A percentile compares a stretch with the other conserved stretches of the same genome.
These are phyloP conservation scores for Yamadazyma triangularis DNA, from an alignment of 1,139 yeast species.

Conservation along the genomic window DNA sequence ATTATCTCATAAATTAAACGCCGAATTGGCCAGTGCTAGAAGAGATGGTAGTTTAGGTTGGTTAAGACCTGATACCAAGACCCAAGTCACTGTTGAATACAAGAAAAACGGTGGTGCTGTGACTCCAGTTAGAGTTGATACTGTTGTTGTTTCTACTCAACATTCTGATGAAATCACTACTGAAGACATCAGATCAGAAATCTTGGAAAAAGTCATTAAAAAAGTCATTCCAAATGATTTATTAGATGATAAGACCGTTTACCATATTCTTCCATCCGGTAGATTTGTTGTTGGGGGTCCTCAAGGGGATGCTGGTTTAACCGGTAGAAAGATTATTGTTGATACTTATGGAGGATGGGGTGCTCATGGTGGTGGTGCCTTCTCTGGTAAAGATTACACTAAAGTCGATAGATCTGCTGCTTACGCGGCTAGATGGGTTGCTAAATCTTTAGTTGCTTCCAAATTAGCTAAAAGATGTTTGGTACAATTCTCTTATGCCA, in stretches of 20 bases:
- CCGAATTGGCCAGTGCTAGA: conserved; percentile 96
- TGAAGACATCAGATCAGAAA: conserved; percentile 79
- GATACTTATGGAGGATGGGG: conserved; percentile 99
- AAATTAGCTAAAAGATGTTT: conserved; percentile 96
- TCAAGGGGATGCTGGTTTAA: conserved; percentile 99
- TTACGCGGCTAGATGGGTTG: conserved; percentile 99
- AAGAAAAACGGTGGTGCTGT: conserved; percentile 92
- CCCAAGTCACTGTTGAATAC: conserved; percentile 98
- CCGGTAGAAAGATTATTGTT: conserved; percentile 99
- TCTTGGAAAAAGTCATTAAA: conserved; percentile 75
- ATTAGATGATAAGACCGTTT: conserved; percentile 90
- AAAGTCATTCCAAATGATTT: conserved; percentile 88
- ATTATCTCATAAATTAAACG: conserved; percentile 93
- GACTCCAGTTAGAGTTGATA: conserved; percentile 93
- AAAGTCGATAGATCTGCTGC: conserved; percentile 99
- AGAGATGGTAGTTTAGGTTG: conserved; percentile 90
- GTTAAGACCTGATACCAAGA: conserved; percentile 99
- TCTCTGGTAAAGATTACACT: conserved; percentile 99
- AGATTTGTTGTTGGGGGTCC: conserved; percentile 99
- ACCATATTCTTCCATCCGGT: conserved; percentile 99
- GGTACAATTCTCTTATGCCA: conserved; percentile 98
- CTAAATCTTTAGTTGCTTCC: conserved; percentile 93
- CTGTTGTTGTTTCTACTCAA: conserved; percentile 95
- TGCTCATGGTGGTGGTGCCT: conserved; percentile 99
- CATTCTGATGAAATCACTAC: conserved; percentile 95